phyloP scores from a whole-genome alignment of 768 basidiomycete species.

The Podaxis sp. region DNA sequence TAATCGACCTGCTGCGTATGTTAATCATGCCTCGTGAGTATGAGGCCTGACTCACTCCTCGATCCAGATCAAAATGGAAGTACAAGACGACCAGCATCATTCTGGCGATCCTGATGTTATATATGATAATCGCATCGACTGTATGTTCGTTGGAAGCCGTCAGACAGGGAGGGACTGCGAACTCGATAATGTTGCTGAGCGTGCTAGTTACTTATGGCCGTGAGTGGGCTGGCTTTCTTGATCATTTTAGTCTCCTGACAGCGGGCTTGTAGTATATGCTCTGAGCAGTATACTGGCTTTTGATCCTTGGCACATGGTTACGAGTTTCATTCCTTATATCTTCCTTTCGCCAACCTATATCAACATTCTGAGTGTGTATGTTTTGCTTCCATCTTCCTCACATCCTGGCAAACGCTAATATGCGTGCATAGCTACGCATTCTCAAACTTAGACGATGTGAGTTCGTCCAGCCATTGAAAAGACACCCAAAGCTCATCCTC shows the following conservation, averaged over 20 bases:
- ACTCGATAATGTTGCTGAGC: slow-evolving; percentile 79
- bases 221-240: slow-evolving; percentile 26
- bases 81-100: slow-evolving; percentile 76
- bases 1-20: slow-evolving; percentile 82
- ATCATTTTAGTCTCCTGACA: neutral
- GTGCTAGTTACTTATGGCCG: slow-evolving; percentile 82
- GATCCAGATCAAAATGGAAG: slow-evolving; percentile 68
- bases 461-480: slow-evolving; percentile 18
- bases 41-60: neutral
- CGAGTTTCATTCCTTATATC: slow-evolving; percentile 86
- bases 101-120: slow-evolving; percentile 75
- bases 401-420: neutral
- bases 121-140: slow-evolving; percentile 81
- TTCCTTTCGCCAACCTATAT: slow-evolving; percentile 80
- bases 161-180: slow-evolving; percentile 57
- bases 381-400: slow-evolving; percentile 2
- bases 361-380: slow-evolving; percentile 74
- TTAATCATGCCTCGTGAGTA: neutral
- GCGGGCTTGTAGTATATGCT: slow-evolving; percentile 54
- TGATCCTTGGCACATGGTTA: slow-evolving; percentile 96
- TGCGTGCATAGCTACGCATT: slow-evolving; percentile 63
- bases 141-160: slow-evolving; percentile 74
- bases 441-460: slow-evolving; percentile 80
- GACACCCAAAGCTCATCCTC: neutral
- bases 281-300: slow-evolving; percentile 76